A percentile compares a stretch with the other conserved stretches of the same genome.
Conservation (phyloP, 495 filamentous ascomycete species). For the Glarea lozoyensis region DNA sequence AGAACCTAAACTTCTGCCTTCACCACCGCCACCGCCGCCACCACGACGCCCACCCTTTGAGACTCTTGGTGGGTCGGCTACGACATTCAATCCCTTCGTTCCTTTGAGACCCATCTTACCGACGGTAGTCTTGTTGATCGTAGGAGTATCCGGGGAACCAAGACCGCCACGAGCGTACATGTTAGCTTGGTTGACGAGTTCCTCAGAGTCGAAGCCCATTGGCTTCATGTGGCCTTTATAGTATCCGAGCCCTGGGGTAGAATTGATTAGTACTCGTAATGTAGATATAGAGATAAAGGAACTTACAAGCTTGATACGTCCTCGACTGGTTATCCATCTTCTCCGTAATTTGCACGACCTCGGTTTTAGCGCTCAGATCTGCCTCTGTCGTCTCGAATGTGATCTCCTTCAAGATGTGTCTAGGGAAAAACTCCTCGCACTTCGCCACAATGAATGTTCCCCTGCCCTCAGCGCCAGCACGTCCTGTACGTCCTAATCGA, state of each 20-base stretch:
- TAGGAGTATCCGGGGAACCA: constrained; percentile 34
- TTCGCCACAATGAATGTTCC: constrained; percentile 55
- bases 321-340: constrained; percentile 20
- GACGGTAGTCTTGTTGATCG: constrained; percentile 32
- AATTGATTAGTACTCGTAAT: constrained; percentile 6
- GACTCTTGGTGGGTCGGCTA: constrained; percentile 19
- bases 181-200: constrained; percentile 37
- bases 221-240: constrained; percentile 40
- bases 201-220: constrained; percentile 26
- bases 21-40: constrained; percentile 1
- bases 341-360: constrained; percentile 17
- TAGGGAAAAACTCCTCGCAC: constrained; percentile 51
- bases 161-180: constrained; percentile 32
- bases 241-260: constrained; percentile 33
- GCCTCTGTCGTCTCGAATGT: constrained; percentile 21
- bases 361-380: constrained; percentile 22
- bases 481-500: constrained; percentile 62
- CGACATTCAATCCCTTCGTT: constrained; percentile 26
- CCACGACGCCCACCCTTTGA: not conserved
- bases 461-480: constrained; percentile 60
- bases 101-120: constrained; percentile 48
- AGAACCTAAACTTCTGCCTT: constrained; percentile 6
- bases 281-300: not conserved
- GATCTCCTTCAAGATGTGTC: constrained; percentile 27
- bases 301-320: constrained; percentile 24